Base-by-base conservation (phyloP, 1,139 yeast species). In the Schwanniomyces etchellsii region DNA sequence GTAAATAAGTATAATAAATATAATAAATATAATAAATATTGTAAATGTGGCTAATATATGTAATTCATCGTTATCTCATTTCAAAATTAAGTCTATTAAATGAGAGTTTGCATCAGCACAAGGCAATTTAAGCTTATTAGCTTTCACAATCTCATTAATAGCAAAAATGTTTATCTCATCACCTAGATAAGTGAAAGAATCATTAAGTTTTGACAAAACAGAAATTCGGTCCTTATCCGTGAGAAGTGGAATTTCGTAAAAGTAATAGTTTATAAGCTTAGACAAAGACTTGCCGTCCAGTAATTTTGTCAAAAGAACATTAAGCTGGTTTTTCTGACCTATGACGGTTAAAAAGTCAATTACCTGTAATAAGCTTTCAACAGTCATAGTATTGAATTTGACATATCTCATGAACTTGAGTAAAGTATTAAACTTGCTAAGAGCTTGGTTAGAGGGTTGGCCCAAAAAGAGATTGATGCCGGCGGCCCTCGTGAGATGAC, bases 271-370 rank as follows among this genome's bases (percentile, higher is more conserved):
- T 13, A 60, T 25, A 18, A 53, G 39, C 21, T 41, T 43, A 3
- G 57, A 24, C 15, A 45, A 30, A 7, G 40, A 30, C n/a, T 35
- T 35, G 5, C 33, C 33, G 16, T 39, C 35, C 16, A 57, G 35
- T 11, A 64, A 44, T 36, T 62, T 57, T 27, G 44, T 48, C 26
- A 59, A 40, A 22, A 66, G 39, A 15, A 61, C 37, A 27, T 53
- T 49, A 37, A 65, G 48, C 5, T 44, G 34, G 4, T 52, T 56
- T 11, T 35, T 44, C 3, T 58, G 52, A 11, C 48, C 44, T 11
- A 44, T 41, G 3, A 40, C 28, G 0, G 62, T 47, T 34, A 65
- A 52, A 22, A 63, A 45, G 16, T 46, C 35, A 16, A 65, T 50
- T 2, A 64, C 39, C 9, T 40, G 42, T 9, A 38, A 29, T 26